Conservation (phyloP, 1,139 yeast species). For the Candida tunisiensis region DNA sequence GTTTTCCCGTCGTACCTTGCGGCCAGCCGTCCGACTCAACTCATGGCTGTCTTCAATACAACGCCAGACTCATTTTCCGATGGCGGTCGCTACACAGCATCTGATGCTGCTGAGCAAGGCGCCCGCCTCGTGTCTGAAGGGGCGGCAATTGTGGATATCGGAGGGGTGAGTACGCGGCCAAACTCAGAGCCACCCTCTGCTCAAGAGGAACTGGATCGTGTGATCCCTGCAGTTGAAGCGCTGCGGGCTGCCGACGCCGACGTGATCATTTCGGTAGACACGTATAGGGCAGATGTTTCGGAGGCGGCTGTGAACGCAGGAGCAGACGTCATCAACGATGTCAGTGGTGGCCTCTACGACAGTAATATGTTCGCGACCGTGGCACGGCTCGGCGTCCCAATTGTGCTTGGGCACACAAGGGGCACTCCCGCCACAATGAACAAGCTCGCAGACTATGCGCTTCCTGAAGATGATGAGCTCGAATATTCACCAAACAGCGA, state of each 20-base stretch:
- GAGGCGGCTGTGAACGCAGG: slow-evolving; percentile 51
- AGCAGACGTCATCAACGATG: slow-evolving; percentile 84
- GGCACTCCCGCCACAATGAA: slow-evolving; percentile 72
- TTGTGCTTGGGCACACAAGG: slow-evolving; percentile 70
- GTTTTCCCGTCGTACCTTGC: slow-evolving; percentile 7
- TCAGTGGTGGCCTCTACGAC: slow-evolving; percentile 70
- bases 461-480: slow-evolving; percentile 22
- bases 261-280: slow-evolving; percentile 57
- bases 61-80: slow-evolving; percentile 97
- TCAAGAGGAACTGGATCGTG: slow-evolving; percentile 45
- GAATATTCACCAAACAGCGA: slow-evolving; percentile 15
- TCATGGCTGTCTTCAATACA: slow-evolving; percentile 80
- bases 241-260: slow-evolving; percentile 34
- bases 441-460: slow-evolving; percentile 35
- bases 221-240: slow-evolving; percentile 50
- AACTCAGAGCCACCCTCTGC: slow-evolving; percentile 46
- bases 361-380: slow-evolving; percentile 46
- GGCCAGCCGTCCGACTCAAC: slow-evolving; percentile 12
- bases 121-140: slow-evolving; percentile 36
- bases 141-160: slow-evolving; percentile 63
- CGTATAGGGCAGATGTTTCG: slow-evolving; percentile 69
- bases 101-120: slow-evolving; percentile 25
- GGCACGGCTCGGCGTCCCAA: slow-evolving; percentile 50
- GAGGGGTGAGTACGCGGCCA: slow-evolving; percentile 89
- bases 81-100: slow-evolving; percentile 39